These are phyloP conservation scores for Yamagishiella unicocca DNA, from an alignment of 139 green algal species.

Conservation along the genomic window DNA sequence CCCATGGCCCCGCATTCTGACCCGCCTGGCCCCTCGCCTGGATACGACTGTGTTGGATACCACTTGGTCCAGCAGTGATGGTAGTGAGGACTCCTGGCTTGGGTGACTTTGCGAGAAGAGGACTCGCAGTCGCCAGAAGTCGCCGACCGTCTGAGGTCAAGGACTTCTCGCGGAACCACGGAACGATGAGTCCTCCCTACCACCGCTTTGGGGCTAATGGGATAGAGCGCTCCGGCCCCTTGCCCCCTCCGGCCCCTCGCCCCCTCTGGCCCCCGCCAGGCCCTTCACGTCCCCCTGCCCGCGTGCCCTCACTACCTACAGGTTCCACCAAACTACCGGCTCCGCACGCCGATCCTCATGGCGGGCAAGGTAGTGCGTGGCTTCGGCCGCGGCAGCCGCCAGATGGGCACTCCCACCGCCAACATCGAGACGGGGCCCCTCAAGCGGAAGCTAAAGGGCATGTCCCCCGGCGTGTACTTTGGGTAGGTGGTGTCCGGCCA, in stretches of 20 bases:
- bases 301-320: constrained; percentile 28
- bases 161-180: too few species aligned
- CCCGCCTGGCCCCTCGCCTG: too few species aligned
- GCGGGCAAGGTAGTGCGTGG: constrained; percentile 74
- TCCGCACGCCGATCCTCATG: constrained; percentile 54
- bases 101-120: too few species aligned
- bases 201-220: too few species aligned
- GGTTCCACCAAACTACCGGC: constrained; percentile 57
- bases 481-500: constrained; percentile 63
- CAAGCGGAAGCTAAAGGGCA: constrained; percentile 55
- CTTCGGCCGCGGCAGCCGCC: constrained; percentile 89
- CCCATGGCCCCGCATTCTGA: too few species aligned
- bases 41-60: too few species aligned
- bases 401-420: constrained; percentile 93
- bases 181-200: too few species aligned
- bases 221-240: too few species aligned
- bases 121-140: too few species aligned
- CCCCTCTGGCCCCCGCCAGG: not conserved
- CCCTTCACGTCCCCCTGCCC: not conserved
- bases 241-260: not conserved
- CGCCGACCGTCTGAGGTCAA: too few species aligned
- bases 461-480: constrained; percentile 93
- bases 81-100: too few species aligned
- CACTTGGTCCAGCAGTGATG: too few species aligned
- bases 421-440: constrained; percentile 84